These are phyloP conservation scores for Apiospora arundinis DNA, from an alignment of 2,329 filamentous ascomycete genomes.

Conservation along the genomic window DNA sequence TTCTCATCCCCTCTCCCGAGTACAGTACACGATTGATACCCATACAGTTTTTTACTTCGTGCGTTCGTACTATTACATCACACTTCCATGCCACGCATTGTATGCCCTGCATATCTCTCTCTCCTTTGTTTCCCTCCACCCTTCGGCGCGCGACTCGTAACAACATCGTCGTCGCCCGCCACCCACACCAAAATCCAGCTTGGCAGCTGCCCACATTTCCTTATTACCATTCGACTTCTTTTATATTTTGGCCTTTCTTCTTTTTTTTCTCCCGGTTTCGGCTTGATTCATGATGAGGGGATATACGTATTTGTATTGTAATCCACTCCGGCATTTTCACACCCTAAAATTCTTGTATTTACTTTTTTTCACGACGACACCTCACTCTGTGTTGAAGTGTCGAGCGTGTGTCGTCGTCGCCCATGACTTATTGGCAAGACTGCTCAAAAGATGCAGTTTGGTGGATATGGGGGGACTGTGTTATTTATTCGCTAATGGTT, in stretches of 20 bases:
- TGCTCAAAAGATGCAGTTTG: not conserved
- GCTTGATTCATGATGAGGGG: constrained; percentile 7
- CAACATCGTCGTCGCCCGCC: not conserved
- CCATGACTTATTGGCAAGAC: not conserved
- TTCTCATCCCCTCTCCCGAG: not conserved
- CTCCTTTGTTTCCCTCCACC: constrained; percentile 4
- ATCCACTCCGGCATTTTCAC: constrained; percentile 11
- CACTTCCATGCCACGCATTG: constrained; percentile 5
- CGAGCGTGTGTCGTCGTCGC: not conserved
- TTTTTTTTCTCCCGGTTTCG: not conserved
- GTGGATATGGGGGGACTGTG: not conserved
- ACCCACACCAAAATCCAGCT: not conserved
- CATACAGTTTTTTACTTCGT: constrained; percentile 14
- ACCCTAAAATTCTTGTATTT: constrained; percentile 8
- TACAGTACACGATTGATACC: constrained; percentile 20
- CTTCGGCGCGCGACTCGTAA: not conserved
- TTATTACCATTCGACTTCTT: not conserved
- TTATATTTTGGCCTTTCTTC: not conserved
- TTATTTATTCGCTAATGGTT: constrained; percentile 12
- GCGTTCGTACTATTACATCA: constrained; percentile 10
- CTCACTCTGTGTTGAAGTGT: not conserved
- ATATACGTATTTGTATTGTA: constrained; percentile 9
- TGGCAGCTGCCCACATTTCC: not conserved
- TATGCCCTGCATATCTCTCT: constrained; percentile 2
- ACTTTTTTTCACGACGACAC: not conserved